Evolutionary conservation across 176 grass and related monocot genomes (phyloP).

Genomic region (Themeda triandra): DNA sequence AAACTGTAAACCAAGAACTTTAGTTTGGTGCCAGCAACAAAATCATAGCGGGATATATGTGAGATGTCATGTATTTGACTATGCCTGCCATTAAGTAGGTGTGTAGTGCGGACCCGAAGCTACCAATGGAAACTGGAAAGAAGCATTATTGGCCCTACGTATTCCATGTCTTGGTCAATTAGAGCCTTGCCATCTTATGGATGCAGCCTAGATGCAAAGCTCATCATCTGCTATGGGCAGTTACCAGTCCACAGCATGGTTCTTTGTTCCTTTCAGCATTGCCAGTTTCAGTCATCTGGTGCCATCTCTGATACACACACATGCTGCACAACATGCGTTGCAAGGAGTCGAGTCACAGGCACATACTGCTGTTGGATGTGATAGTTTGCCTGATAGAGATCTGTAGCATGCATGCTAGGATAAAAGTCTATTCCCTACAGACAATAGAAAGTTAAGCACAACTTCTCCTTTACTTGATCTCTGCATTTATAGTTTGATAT

Average conservation of each 20-base stretch:
- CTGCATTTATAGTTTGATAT: background rate
- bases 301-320: slow-evolving; percentile 30
- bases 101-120: slow-evolving; percentile 44
- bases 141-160: slow-evolving; percentile 38
- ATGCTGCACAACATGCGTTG: background rate
- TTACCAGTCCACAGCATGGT: slow-evolving; percentile 80
- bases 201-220: slow-evolving; percentile 39
- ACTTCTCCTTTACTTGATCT: background rate
- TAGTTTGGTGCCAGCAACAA: slow-evolving; percentile 15
- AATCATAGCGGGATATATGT: slow-evolving; percentile 9
- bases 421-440: background rate
- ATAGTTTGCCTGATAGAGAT: slow-evolving; percentile 6
- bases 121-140: slow-evolving; percentile 27
- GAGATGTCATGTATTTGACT: slow-evolving; percentile 28
- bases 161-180: slow-evolving; percentile 53
- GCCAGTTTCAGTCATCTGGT: slow-evolving; percentile 14
- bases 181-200: slow-evolving; percentile 32
- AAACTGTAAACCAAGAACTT: background rate
- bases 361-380: background rate
- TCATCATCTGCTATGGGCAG: slow-evolving; percentile 45
- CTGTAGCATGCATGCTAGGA: background rate
- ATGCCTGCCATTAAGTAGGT: slow-evolving; percentile 26
- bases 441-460: background rate
- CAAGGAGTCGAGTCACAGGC: background rate
- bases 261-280: slow-evolving; percentile 35